Evolutionary conservation across 805 yeast species (phyloP).

Genomic region (Candida ipomoeae): DNA sequence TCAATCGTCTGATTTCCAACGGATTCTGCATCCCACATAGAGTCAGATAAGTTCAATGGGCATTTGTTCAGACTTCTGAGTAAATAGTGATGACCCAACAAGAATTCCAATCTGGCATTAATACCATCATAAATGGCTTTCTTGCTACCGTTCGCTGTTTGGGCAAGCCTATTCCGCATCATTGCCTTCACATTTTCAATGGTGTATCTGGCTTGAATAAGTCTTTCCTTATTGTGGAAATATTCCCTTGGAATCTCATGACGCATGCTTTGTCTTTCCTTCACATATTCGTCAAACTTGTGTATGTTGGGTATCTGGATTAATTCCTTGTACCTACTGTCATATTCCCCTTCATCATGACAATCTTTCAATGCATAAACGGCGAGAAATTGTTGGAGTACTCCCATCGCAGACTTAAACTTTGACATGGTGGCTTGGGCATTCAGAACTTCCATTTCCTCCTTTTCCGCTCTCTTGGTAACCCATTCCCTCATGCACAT

Average conservation of each 20-base stretch:
- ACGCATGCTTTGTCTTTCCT: not conserved
- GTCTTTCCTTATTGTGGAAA: not conserved
- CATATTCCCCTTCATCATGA: not conserved
- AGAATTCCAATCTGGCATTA: conserved; percentile 4
- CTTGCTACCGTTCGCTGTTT: not conserved
- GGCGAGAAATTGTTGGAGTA: not conserved
- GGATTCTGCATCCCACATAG: not conserved
- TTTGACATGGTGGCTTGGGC: not conserved
- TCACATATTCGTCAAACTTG: not conserved
- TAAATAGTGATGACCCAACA: conserved; percentile 4
- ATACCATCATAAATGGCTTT: not conserved
- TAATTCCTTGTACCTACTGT: not conserved
- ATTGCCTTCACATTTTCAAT: not conserved
- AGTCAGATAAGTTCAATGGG: not conserved
- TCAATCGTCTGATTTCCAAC: not conserved
- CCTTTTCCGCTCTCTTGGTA: not conserved
- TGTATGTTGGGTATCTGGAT: not conserved
- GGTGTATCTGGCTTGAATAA: not conserved
- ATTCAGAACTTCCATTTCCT: not conserved
- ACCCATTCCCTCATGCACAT: not conserved
- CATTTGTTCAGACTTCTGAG: conserved; percentile 2
- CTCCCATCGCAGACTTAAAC: not conserved
- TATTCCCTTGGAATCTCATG: not conserved
- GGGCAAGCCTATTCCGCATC: not conserved
- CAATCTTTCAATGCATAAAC: not conserved